phyloP scores from a whole-genome alignment of 176 grass and related monocot species.

The Lolium rigidum region DNA sequence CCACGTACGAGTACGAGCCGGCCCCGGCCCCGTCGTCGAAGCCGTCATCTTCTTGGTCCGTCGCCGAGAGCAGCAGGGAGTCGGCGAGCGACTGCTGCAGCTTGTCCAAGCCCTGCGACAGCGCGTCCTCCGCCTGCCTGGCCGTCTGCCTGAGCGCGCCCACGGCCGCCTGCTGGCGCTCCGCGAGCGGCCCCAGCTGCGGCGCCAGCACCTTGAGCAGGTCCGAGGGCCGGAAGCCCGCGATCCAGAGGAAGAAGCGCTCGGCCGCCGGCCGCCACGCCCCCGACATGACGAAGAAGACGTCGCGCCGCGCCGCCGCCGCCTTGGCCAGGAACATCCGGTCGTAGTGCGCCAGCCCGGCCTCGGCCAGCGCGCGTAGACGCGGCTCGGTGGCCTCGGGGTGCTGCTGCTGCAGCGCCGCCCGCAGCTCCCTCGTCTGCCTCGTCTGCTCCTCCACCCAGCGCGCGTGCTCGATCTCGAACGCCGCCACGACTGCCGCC shows the following conservation, averaged over 20 bases:
- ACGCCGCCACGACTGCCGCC: slow-evolving; percentile 45
- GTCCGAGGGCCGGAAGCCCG: slow-evolving; percentile 76
- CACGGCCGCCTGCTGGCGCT: slow-evolving; percentile 46
- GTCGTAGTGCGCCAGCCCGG: slow-evolving; percentile 64
- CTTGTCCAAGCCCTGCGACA: slow-evolving; percentile 73
- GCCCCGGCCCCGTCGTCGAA: slow-evolving; percentile 23
- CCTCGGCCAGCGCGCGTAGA: slow-evolving; percentile 57
- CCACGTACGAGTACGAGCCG: neutral
- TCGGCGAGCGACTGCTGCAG: slow-evolving; percentile 80
- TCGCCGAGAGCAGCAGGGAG: slow-evolving; percentile 44
- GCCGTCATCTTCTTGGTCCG: neutral
- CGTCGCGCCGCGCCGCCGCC: slow-evolving; percentile 55
- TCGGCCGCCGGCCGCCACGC: slow-evolving; percentile 65
- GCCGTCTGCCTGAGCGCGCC: slow-evolving; percentile 56
- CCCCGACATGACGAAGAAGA: slow-evolving; percentile 80
- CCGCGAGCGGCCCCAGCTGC: slow-evolving; percentile 59
- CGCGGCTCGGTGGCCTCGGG: slow-evolving; percentile 45
- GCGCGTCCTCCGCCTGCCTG: slow-evolving; percentile 68
- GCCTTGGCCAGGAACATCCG: slow-evolving; percentile 59
- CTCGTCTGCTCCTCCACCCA: slow-evolving; percentile 74
- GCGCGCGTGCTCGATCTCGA: slow-evolving; percentile 70
- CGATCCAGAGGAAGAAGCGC: slow-evolving; percentile 84
- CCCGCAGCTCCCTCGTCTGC: slow-evolving; percentile 56
- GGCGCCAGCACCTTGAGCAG: slow-evolving; percentile 68
- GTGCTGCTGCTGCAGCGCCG: slow-evolving; percentile 35